Conservation (phyloP, 1,284 basidiomycete genomes). For the Kwoniella shivajii region DNA sequence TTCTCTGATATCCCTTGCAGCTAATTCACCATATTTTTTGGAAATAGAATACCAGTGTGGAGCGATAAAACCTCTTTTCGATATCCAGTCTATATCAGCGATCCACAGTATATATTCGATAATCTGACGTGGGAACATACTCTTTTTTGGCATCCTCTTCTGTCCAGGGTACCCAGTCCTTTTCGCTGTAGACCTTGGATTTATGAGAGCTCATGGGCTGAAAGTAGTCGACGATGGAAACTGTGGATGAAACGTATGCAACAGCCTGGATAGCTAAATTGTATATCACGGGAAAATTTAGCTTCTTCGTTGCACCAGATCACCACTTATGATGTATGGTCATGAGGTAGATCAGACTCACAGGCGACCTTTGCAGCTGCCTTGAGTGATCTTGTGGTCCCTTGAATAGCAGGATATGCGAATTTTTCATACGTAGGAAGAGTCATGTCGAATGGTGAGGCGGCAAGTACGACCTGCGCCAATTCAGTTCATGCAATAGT, state of each 20-base stretch:
- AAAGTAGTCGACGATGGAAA: conserved; percentile 32
- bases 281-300: neutral
- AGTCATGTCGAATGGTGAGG: conserved; percentile 32
- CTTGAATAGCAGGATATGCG: conserved; percentile 57
- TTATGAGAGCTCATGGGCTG: conserved; percentile 21
- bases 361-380: conserved; percentile 40
- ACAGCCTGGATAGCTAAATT: conserved; percentile 51
- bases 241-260: conserved; percentile 56
- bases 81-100: neutral
- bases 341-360: conserved; percentile 11
- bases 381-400: conserved; percentile 55
- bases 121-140: conserved; percentile 2
- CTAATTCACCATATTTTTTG: conserved; percentile 45
- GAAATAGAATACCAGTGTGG: conserved; percentile 25
- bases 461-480: conserved; percentile 24
- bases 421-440: conserved; percentile 41
- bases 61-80: neutral
- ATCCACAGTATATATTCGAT: conserved; percentile 4
- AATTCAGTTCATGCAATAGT: neutral
- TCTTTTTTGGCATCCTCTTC: conserved; percentile 27
- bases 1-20: conserved; percentile 25
- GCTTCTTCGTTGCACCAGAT: neutral
- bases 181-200: conserved; percentile 36
- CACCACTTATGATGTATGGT: neutral
- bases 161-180: conserved; percentile 45